Evolutionary conservation across 441 rosid species (phyloP).

Genomic region (Macaranga tanarius): DNA sequence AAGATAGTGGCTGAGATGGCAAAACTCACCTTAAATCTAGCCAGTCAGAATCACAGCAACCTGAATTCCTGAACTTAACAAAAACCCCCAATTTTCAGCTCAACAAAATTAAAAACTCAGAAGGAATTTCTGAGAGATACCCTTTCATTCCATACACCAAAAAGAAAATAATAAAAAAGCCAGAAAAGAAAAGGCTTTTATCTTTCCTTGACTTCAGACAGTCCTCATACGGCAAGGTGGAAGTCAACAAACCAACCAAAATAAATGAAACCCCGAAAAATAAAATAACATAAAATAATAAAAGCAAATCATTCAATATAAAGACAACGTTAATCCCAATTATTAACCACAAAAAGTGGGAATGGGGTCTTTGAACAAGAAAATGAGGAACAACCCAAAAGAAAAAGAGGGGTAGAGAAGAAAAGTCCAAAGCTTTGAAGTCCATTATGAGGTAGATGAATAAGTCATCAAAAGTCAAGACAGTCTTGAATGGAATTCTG

Average conservation of each 20-base stretch:
- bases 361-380: background rate
- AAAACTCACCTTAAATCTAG: slow-evolving; percentile 26
- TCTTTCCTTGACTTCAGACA: background rate
- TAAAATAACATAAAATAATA: background rate
- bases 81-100: background rate
- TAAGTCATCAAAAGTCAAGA: background rate
- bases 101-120: background rate
- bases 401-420: background rate
- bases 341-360: background rate
- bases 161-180: background rate
- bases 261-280: slow-evolving; percentile 13
- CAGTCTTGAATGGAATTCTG: slow-evolving; percentile 1
- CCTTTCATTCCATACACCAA: background rate
- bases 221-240: slow-evolving; percentile 33
- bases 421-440: slow-evolving; percentile 4
- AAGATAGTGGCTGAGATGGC: background rate
- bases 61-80: slow-evolving; percentile 5
- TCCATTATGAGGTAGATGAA: background rate
- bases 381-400: slow-evolving; percentile 6
- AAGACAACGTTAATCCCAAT: slow-evolving; percentile 3
- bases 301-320: too few relatives aligned
- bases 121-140: background rate
- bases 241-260: slow-evolving; percentile 27
- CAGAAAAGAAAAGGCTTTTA: background rate
- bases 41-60: slow-evolving; percentile 12